A percentile compares a stretch with the other conserved stretches of the same genome.
Evolutionary conservation across 2,329 filamentous ascomycete genomes (phyloP).

Genomic region (Aspergillus sp.): DNA sequence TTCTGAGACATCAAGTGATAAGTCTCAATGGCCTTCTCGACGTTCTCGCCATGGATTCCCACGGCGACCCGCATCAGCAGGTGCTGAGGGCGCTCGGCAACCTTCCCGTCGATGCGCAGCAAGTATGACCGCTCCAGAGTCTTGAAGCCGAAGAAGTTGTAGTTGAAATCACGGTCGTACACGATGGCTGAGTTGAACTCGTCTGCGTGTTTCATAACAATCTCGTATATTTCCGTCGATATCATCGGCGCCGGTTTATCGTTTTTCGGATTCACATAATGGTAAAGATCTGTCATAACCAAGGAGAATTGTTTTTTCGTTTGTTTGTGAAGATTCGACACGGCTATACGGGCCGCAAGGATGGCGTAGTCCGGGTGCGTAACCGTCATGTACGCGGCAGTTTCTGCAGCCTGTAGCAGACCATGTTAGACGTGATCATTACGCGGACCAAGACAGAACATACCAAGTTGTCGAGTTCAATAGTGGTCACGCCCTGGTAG

Average conservation of each 20-base stretch:
- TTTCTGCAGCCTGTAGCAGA: conserved; percentile 73
- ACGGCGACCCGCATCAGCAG: conserved; percentile 99
- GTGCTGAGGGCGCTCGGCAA: conserved; percentile 94
- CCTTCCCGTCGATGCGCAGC: conserved; percentile 87
- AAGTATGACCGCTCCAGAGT: conserved; percentile 96
- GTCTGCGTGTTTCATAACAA: conserved; percentile 89
- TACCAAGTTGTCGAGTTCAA: conserved; percentile 94
- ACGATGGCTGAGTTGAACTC: conserved; percentile 98
- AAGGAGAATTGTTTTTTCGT: conserved; percentile 99
- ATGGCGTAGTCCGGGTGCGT: conserved; percentile 99
- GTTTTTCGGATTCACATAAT: conserved; percentile 96
- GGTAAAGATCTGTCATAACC: conserved; percentile 84
- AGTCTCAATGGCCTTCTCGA: conserved; percentile 91
- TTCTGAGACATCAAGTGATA: conserved; percentile 99
- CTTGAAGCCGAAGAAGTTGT: conserved; percentile 99
- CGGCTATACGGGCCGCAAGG: conserved; percentile 93
- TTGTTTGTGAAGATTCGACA: conserved; percentile 99
- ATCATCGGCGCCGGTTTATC: conserved; percentile 82
- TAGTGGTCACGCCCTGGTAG: conserved; percentile 93
- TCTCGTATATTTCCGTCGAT: conserved; percentile 79
- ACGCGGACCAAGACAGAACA: no score
- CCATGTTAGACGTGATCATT: no score
- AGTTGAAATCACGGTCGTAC: conserved; percentile 99
- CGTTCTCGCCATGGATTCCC: conserved; percentile 88
- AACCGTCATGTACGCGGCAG: conserved; percentile 98